Evolutionary conservation across 1,284 basidiomycete genomes (phyloP).

Genomic region (Schizophyllum commune): DNA sequence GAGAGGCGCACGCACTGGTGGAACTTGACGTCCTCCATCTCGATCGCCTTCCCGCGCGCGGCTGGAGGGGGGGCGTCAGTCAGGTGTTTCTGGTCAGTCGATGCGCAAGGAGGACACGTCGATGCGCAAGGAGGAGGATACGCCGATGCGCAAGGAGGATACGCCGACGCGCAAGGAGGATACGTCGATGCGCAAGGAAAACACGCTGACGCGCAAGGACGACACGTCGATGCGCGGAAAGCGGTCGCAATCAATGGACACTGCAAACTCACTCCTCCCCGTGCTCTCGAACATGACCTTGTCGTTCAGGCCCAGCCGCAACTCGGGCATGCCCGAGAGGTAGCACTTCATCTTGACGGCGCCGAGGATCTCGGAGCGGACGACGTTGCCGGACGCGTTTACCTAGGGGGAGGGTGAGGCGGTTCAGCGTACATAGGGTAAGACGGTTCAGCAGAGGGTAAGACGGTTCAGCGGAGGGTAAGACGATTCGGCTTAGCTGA

Average conservation of each 20-base stretch:
- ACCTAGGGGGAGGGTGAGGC: constrained; percentile 44
- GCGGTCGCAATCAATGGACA: not conserved
- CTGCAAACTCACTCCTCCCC: constrained; percentile 68
- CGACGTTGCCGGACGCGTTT: constrained; percentile 95
- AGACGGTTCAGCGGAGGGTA: not conserved
- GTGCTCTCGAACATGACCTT: constrained; percentile 99
- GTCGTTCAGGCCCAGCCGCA: constrained; percentile 94
- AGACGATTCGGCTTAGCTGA: not conserved
- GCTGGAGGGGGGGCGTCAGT: constrained; percentile 37
- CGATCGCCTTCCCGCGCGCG: constrained; percentile 94
- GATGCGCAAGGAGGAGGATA: not conserved
- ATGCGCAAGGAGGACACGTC: constrained; percentile 1
- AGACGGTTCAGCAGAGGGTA: not conserved
- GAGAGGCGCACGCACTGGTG: constrained; percentile 99
- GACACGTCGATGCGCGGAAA: too few species aligned
- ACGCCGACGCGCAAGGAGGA: too few species aligned
- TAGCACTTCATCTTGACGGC: constrained; percentile 99
- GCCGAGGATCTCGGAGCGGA: constrained; percentile 95
- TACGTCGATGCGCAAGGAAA: too few species aligned
- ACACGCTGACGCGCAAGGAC: too few species aligned
- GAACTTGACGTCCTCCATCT: constrained; percentile 99
- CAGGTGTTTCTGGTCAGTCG: not conserved
- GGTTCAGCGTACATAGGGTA: too few species aligned
- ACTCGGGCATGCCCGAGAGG: constrained; percentile 96
- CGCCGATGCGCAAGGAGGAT: not conserved